Conservation (phyloP, 2,329 filamentous ascomycete species). For the Cytospora leucostoma region DNA sequence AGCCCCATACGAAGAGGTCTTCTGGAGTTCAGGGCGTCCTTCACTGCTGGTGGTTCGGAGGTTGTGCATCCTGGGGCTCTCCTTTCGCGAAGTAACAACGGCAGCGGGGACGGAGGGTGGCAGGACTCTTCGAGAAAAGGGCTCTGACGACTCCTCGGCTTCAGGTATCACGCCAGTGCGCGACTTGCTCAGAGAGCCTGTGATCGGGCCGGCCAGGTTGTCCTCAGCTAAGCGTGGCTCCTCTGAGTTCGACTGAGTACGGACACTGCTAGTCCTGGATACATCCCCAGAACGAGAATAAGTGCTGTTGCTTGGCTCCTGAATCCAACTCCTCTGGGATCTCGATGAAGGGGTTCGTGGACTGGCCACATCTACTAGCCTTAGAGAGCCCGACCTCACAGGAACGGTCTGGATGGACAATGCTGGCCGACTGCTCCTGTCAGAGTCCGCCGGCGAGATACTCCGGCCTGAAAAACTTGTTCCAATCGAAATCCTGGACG, state of each 20-base stretch:
- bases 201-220: conserved; percentile 3
- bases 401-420: conserved; percentile 43
- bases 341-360: conserved; percentile 51
- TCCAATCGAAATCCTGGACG: conserved; percentile 51
- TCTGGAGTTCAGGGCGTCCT: conserved; percentile 9
- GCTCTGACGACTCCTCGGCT: conserved; percentile 43
- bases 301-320: conserved; percentile 44
- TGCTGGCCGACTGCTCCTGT: conserved; percentile 38
- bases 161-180: conserved; percentile 43
- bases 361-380: conserved; percentile 58
- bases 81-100: background rate
- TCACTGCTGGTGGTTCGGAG: background rate
- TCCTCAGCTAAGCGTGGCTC: conserved; percentile 36
- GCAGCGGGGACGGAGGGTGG: background rate
- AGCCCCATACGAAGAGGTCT: background rate
- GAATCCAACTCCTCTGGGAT: conserved; percentile 52
- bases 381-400: conserved; percentile 51
- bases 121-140: background rate
- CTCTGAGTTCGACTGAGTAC: conserved; percentile 46
- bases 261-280: conserved; percentile 44
- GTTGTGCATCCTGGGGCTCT: background rate
- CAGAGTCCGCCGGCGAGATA: conserved; percentile 52
- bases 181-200: conserved; percentile 22
- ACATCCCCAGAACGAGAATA: conserved; percentile 41
- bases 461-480: conserved; percentile 47